Conservation (phyloP, 305 asterid genomes). For the Solanum chacoense region DNA sequence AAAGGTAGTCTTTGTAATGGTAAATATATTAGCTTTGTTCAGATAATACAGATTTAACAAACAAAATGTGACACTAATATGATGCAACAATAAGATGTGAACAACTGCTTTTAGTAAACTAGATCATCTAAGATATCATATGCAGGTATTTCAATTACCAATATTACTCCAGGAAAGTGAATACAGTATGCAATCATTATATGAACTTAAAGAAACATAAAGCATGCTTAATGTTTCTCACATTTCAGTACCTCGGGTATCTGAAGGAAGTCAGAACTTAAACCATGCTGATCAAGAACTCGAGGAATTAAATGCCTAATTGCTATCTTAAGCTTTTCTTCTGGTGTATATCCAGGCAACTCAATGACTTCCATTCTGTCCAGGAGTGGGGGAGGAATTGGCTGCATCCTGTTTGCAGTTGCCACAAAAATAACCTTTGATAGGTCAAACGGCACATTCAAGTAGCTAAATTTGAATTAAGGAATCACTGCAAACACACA, state of each 20-base stretch:
- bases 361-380: slow-evolving; percentile 99
- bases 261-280: slow-evolving; percentile 79
- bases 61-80: background rate
- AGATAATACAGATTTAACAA: background rate
- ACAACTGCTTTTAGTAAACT: background rate
- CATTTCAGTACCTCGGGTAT: slow-evolving; percentile 77
- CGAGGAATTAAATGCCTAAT: slow-evolving; percentile 86
- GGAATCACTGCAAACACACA: slow-evolving; percentile 26
- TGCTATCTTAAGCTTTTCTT: slow-evolving; percentile 92
- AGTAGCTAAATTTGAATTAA: slow-evolving; percentile 64
- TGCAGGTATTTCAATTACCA: background rate
- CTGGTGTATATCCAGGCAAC: slow-evolving; percentile 98
- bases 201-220: background rate
- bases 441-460: slow-evolving; percentile 95
- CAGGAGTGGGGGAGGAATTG: slow-evolving; percentile 86
- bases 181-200: background rate
- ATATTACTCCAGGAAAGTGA: background rate
- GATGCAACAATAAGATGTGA: background rate
- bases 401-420: slow-evolving; percentile 92
- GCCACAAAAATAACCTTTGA: slow-evolving; percentile 98
- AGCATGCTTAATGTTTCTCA: slow-evolving; percentile 5
- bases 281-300: slow-evolving; percentile 97
- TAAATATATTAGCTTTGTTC: background rate
- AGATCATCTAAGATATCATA: background rate
- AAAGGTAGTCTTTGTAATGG: background rate